A percentile compares a stretch with the other conserved stretches of the same genome.
phyloP scores from a whole-genome alignment of 2,329 filamentous ascomycete species.

The Ceratocystis papillata region DNA sequence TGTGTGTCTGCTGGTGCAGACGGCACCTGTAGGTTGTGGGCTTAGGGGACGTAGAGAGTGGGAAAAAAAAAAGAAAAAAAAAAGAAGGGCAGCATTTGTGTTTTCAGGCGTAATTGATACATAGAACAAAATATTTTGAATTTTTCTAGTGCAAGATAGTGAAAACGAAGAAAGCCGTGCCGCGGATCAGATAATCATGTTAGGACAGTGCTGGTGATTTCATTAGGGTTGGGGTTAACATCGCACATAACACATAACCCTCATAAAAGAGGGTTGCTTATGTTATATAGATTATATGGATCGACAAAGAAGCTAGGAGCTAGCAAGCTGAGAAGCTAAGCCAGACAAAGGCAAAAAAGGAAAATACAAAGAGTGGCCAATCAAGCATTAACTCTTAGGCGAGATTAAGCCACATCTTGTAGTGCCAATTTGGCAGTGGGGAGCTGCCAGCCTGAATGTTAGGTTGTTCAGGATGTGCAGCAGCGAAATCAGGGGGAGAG shows the following conservation, averaged over 20 bases:
- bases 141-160: slow-evolving; percentile 6
- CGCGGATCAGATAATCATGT: not conserved
- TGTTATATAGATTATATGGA: not conserved
- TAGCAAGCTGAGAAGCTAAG: not conserved
- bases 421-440: not conserved
- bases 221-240: not conserved
- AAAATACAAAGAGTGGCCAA: not conserved
- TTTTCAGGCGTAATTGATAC: slow-evolving; percentile 25
- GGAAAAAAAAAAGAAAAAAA: not conserved
- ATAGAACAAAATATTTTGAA: slow-evolving; percentile 17
- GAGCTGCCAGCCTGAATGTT: not conserved
- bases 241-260: not conserved
- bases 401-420: slow-evolving; percentile 3
- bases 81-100: slow-evolving; percentile 22
- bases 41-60: slow-evolving; percentile 34
- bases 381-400: not conserved
- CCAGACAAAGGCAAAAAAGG: not conserved
- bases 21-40: slow-evolving; percentile 85
- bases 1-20: slow-evolving; percentile 88
- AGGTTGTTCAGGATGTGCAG: not conserved
- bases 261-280: not conserved
- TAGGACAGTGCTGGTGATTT: not conserved
- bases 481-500: not conserved
- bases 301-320: slow-evolving; percentile 3
- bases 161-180: not conserved